These are phyloP conservation scores for Hypoxylon perforatum DNA, from an alignment of 495 filamentous ascomycete genomes.

Conservation along the genomic window DNA sequence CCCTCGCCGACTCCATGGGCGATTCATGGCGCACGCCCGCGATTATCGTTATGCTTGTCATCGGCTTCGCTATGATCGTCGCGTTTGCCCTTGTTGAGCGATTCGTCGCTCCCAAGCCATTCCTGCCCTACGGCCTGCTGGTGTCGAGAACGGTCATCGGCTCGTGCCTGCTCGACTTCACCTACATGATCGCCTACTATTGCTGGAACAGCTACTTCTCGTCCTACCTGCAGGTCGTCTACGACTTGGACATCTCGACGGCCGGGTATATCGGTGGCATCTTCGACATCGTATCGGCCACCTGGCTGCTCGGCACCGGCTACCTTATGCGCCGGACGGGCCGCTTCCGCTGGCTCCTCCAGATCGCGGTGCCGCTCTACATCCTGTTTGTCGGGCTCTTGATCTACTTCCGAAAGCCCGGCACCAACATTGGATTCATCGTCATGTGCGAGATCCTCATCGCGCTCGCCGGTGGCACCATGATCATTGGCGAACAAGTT, in stretches of 20 bases:
- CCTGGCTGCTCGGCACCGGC: constrained; percentile 60
- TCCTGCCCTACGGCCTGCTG: constrained; percentile 63
- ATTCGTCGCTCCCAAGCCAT: constrained; percentile 62
- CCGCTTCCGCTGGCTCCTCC: constrained; percentile 58
- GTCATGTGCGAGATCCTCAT: constrained; percentile 72
- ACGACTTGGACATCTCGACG: constrained; percentile 56
- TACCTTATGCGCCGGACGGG: constrained; percentile 58
- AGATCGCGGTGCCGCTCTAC: constrained; percentile 63
- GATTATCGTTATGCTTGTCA: constrained; percentile 67
- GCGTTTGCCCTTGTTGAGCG: constrained; percentile 69
- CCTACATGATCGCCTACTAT: constrained; percentile 60
- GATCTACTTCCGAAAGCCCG: constrained; percentile 69
- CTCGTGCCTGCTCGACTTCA: constrained; percentile 61
- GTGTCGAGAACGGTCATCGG: constrained; percentile 65
- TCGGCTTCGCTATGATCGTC: constrained; percentile 64
- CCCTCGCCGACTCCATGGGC: constrained; percentile 53
- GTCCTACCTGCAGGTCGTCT: constrained; percentile 67
- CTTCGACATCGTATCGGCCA: constrained; percentile 54
- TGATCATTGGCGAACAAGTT: constrained; percentile 72
- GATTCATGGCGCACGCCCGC: constrained; percentile 58
- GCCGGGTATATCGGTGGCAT: constrained; percentile 60
- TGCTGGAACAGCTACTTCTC: constrained; percentile 65
- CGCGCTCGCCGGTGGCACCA: constrained; percentile 71
- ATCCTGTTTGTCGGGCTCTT: constrained; percentile 72
- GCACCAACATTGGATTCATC: constrained; percentile 63